Percentiles rank a stretch among this genome's conserved stretches.
Conservation (phyloP, 2,329 filamentous ascomycete species). For the Parascedosporium putredinis region DNA sequence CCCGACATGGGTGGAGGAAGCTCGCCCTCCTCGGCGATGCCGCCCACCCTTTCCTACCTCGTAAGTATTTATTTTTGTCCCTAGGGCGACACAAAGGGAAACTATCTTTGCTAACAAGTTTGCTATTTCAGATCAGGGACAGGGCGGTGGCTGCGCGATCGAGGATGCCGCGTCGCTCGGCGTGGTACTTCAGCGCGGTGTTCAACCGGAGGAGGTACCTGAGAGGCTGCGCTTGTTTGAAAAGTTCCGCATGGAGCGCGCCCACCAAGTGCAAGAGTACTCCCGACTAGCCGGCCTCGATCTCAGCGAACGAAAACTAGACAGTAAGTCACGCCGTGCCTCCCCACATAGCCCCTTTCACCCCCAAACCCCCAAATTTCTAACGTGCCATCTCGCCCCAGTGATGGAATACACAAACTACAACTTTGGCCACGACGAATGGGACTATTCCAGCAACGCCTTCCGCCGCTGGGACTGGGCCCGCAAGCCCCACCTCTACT, state of each 20-base stretch:
- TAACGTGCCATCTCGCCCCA: slow-evolving; percentile 10
- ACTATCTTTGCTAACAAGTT: too few relatives aligned
- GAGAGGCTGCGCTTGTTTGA: slow-evolving; percentile 50
- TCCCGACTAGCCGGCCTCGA: neutral
- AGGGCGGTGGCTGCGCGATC: slow-evolving; percentile 24
- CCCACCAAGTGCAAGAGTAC: neutral
- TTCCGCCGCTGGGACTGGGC: slow-evolving; percentile 39
- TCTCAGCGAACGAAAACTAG: neutral
- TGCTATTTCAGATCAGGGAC: slow-evolving; percentile 28
- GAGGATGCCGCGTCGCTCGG: slow-evolving; percentile 25
- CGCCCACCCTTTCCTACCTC: slow-evolving; percentile 55
- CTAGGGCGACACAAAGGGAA: too few relatives aligned
- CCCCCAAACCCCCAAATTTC: too few relatives aligned
- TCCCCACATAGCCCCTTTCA: too few relatives aligned
- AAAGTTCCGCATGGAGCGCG: slow-evolving; percentile 42
- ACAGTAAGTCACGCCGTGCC: neutral
- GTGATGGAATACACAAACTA: slow-evolving; percentile 33
- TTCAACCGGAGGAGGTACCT: slow-evolving; percentile 32
- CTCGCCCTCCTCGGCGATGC: slow-evolving; percentile 25
- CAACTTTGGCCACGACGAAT: slow-evolving; percentile 50
- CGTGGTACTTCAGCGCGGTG: slow-evolving; percentile 40
- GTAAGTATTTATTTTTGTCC: slow-evolving; percentile 5
- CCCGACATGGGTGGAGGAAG: slow-evolving; percentile 21
- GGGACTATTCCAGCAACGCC: slow-evolving; percentile 38
- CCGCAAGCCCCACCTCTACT: slow-evolving; percentile 25